Base-by-base conservation (phyloP, 2,329 filamentous ascomycete genomes). In the Aspergillus sp. region DNA sequence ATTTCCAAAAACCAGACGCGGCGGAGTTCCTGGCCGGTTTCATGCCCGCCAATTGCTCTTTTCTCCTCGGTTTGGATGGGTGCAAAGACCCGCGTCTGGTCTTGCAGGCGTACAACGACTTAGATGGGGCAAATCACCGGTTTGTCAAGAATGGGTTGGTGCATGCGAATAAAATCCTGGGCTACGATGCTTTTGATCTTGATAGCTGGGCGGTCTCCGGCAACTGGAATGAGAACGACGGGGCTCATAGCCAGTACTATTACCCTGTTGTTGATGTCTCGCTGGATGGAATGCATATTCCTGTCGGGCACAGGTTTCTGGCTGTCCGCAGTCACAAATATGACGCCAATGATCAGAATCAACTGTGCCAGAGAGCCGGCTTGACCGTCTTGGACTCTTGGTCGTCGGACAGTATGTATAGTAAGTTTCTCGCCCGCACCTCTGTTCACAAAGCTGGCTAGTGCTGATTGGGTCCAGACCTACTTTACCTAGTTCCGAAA, bases 161-260 rank as follows among this genome's bases (percentile, higher is more conserved):
- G 13, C 32, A 48, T 2, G 91, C 91, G 59, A 96, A 96, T 71
- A 75, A 78, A 30, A 77, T 96, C 8, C 82, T 93, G 53, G 89
- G 84, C 11, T 76, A 85, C 49, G 76, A 86, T 26, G 80, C 81
- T 12, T 96, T 96, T 74, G 74, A 84, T 15, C 70, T 83, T 2
- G 76, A 57, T 13, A 26, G 4, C 9, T 53, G 50, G 50, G 41
- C 6, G 5, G 41, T 53, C 13, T 8, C 7, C 7, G 30, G 50
- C 9, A 11, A 0, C n/a, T 53, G 50, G 50, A 30, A 39, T 30
- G 30, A 6, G 18, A 13, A 26, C 2, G 38, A 13, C 1, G 50
- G 50, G 11, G 50, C n/a, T 6, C 50, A 53, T 17, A 26, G 3
- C 9, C 62, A 64, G 41, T 62, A 52, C 26, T 63, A 63, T 42